Base-by-base conservation (phyloP, 345 rosid genomes). In the Zanthoxylum bungeanum region DNA sequence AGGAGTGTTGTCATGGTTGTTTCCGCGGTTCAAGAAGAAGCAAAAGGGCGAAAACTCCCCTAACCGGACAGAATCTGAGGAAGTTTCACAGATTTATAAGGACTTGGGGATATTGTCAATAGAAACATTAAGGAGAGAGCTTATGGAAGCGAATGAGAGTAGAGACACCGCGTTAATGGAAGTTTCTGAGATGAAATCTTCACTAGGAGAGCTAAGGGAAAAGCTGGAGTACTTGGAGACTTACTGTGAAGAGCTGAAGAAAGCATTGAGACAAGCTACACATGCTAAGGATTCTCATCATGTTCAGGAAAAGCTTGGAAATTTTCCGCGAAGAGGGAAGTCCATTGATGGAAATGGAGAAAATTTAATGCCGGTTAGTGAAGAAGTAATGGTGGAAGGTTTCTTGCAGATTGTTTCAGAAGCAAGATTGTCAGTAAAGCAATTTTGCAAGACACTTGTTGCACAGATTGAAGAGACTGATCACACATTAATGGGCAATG, bases 351-450 rank as follows among this genome's bases (percentile, higher is more conserved):
- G 56, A 47, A 72, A 74, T 2, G 82, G 49, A 56, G 86, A 85
- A 50, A 77, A 57, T 37, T 10, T 63, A 73, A 85, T 90, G 89
- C 97, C 97, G 2, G 98, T 94, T 17, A 89, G 82, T 42, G 93
- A 90, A 66, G 99, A 95, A 30, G 96, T 83, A 52, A 90, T 90
- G 97, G 89, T 87, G 39, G 99, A 92, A 74, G 93, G 93, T 3
- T 95, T 95, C 83, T 79, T 95, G 76, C 98, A 95, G 84, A 83
- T 92, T 28, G 99, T 90, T 67, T 89, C 98, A 0, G 99, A 95
- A 84, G 87, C 99, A 64, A 89, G 96, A 84, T 78, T 91, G 60
- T 95, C 99, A 1, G 85, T 95, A 68, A 95, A 91, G 42, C 98
- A 92, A n/a, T 92, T 95, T 82, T 90, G 93, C 85, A 92, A 91